phyloP scores from a whole-genome alignment of 1,139 yeast genomes.

The Pichia sp. region DNA sequence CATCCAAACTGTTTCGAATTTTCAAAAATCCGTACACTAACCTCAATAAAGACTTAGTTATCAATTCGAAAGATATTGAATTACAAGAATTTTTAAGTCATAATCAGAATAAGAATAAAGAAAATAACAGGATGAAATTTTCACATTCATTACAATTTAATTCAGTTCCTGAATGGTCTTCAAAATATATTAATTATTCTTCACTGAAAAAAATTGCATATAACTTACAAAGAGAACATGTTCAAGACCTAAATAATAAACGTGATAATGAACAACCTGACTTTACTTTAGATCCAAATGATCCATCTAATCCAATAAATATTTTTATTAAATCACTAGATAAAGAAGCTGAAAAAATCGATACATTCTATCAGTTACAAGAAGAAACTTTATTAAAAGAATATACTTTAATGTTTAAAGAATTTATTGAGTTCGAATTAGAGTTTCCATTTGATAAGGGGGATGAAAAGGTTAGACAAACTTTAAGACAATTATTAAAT shows the following conservation, averaged over 20 bases:
- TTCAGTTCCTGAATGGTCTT: slow-evolving; percentile 78
- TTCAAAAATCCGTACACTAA: neutral
- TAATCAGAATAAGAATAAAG: neutral
- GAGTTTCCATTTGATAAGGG: slow-evolving; percentile 21
- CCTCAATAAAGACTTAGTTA: neutral
- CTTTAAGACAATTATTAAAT: slow-evolving; percentile 15
- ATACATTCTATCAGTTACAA: slow-evolving; percentile 45
- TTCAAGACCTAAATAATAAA: slow-evolving; percentile 28
- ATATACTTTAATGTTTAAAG: slow-evolving; percentile 41
- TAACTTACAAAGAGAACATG: slow-evolving; percentile 37
- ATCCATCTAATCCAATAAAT: slow-evolving; percentile 39
- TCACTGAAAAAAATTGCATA: slow-evolving; percentile 58
- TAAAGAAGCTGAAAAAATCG: slow-evolving; percentile 49
- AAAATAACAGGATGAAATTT: slow-evolving; percentile 49
- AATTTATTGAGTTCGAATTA: slow-evolving; percentile 29
- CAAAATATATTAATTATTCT: slow-evolving; percentile 59
- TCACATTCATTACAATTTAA: slow-evolving; percentile 69
- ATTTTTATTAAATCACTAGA: slow-evolving; percentile 48
- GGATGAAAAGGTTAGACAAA: slow-evolving; percentile 15
- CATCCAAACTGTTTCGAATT: neutral
- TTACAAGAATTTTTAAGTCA: neutral
- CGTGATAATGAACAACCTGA: slow-evolving; percentile 23
- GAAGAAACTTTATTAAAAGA: slow-evolving; percentile 43
- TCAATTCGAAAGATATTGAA: neutral
- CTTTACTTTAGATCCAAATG: slow-evolving; percentile 29